phyloP scores from a whole-genome alignment of 176 grass and related monocot species.

The Musa troglodytarum region DNA sequence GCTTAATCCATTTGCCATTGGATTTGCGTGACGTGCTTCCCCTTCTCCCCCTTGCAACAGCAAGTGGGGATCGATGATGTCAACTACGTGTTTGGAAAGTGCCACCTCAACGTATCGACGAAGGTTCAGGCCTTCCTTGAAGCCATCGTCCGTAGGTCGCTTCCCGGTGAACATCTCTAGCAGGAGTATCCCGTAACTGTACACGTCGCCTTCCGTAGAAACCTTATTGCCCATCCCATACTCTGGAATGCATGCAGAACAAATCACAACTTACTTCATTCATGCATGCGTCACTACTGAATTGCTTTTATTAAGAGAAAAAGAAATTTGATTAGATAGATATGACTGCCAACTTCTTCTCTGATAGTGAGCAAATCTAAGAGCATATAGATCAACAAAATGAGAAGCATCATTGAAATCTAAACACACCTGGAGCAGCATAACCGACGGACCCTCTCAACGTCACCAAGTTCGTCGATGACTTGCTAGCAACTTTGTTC shows the following conservation, averaged over 20 bases:
- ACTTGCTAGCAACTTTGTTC: background rate
- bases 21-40: background rate
- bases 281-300: too few relatives aligned
- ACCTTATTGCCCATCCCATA: constrained; percentile 26
- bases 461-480: background rate
- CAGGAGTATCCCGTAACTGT: constrained; percentile 37
- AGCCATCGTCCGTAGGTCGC: constrained; percentile 24
- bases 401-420: background rate
- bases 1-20: background rate
- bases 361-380: too few relatives aligned
- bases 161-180: constrained; percentile 38
- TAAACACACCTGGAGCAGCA: constrained; percentile 36
- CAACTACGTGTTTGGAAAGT: background rate
- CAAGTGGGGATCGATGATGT: background rate
- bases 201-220: constrained; percentile 19
- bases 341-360: too few relatives aligned
- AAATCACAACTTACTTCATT: too few relatives aligned
- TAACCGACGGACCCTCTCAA: constrained; percentile 40
- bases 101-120: background rate
- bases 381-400: background rate
- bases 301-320: too few relatives aligned
- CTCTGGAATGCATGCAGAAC: constrained; percentile 18
- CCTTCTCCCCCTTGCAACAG: background rate
- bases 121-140: constrained; percentile 12
- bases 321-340: too few relatives aligned